Evolutionary conservation across 805 yeast species (phyloP), one percentile per base, ranked within the genome.

Genomic region (Grigorovia transvaalensis): DNA sequence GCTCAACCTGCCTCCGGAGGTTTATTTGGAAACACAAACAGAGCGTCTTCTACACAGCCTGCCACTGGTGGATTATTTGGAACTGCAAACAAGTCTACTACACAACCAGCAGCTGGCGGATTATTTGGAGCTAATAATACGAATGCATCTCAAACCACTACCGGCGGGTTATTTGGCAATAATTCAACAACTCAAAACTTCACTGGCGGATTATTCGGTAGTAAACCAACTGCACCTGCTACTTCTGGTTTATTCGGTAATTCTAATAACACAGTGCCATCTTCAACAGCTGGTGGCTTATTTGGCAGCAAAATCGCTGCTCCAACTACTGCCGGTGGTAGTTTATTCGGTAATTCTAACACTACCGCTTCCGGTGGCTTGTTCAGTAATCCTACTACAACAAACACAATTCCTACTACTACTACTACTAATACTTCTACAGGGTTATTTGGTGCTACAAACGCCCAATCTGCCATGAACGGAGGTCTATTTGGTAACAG

Each of bases 301-400:
- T 49, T 51, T 33, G 55, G 51, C 9, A 38, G 17, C 11, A 44
- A 33, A 15, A 46, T 44, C 13, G 17, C 64, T 18, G 54, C 51
- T 44, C 23, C 50, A 50, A 42, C 53, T 40, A 47, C 46, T 15
- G 19, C 19, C 8, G 61, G 71, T 30, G 78, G 78, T 42, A 80
- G 79, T 4, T 53, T 74, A 30, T 75, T 75, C 59, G 78, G 79
- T 12, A 59, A 58, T 50, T 51, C 35, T n/a, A 19, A 53, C 8
- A 23, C 45, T 18, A 9, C 44, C 6, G 20, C 19, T 15, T 9
- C 38, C 17, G 40, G 41, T 33, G 47, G 56, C 17, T 53, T 66
- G 15, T 65, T 67, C 58, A 67, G 66, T 13, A 59, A 56, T 44
- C 44, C 59, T 12, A 51, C 41, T 42, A 50, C 43, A 41, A 18